Conservation (phyloP, 352 stramenopile species). For the Pythium phragmitis region DNA sequence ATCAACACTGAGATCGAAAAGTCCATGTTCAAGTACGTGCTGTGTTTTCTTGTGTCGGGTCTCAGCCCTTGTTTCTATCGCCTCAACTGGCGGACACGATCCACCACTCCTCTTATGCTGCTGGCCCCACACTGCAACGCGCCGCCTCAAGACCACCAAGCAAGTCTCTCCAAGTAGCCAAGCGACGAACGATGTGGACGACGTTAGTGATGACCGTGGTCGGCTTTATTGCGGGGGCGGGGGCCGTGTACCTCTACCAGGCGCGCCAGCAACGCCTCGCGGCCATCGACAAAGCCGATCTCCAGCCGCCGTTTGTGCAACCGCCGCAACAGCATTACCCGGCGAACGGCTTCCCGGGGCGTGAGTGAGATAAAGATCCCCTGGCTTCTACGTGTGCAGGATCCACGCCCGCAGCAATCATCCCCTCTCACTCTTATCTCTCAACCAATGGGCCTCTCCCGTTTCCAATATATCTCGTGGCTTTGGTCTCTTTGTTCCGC, state of each 20-base stretch:
- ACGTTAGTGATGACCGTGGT: constrained; percentile 19
- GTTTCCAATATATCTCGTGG: too few species aligned
- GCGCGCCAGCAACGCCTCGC: constrained; percentile 5
- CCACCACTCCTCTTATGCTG: too few species aligned
- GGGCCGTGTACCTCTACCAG: constrained; percentile 17
- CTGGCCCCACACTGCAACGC: too few species aligned
- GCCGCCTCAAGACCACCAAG: too few species aligned
- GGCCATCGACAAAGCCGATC: constrained; percentile 2
- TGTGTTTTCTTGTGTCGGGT: not conserved
- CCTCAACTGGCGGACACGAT: not conserved
- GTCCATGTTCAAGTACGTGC: too few species aligned
- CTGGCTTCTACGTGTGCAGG: too few species aligned
- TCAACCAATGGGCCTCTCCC: too few species aligned
- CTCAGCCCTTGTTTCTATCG: not conserved
- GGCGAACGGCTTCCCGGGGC: not conserved
- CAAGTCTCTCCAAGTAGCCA: too few species aligned
- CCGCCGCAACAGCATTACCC: constrained; percentile 7
- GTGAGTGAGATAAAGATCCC: not conserved
- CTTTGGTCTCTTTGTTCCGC: too few species aligned
- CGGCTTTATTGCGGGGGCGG: constrained; percentile 18
- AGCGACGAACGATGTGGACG: constrained; percentile 17
- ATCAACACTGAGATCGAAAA: too few species aligned
- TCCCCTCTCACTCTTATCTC: too few species aligned
- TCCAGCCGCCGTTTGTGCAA: constrained; percentile 20
- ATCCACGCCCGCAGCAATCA: too few species aligned